phyloP scores from a whole-genome alignment of 805 yeast species.

The Hyphopichia homilentoma region DNA sequence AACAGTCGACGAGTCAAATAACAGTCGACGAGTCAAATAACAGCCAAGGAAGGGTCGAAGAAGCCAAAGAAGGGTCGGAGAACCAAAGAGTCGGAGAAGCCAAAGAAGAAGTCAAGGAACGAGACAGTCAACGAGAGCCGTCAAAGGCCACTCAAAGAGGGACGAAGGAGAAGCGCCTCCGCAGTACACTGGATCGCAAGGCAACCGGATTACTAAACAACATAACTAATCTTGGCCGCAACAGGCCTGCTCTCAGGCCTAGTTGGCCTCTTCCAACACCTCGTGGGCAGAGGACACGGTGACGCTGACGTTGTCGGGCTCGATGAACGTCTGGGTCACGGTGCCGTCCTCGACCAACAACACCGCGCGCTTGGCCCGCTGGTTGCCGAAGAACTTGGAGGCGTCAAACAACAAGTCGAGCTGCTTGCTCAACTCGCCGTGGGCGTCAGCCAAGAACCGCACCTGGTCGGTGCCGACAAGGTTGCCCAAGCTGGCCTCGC shows the following conservation, averaged over 20 bases:
- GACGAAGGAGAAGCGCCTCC: too few relatives aligned
- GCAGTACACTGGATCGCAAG: too few relatives aligned
- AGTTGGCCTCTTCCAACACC: conserved; percentile 34
- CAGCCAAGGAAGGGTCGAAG: too few relatives aligned
- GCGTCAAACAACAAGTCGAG: conserved; percentile 76
- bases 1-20: too few relatives aligned
- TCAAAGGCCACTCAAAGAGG: too few relatives aligned
- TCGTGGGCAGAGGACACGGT: conserved; percentile 48
- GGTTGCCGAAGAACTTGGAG: conserved; percentile 67
- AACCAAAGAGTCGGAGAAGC: too few relatives aligned
- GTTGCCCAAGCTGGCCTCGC: conserved; percentile 30
- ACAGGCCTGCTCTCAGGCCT: neutral
- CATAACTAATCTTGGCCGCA: too few relatives aligned
- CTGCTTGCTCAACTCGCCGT: conserved; percentile 63
- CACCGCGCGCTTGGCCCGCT: conserved; percentile 73
- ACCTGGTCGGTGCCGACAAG: conserved; percentile 28
- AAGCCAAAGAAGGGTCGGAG: too few relatives aligned
- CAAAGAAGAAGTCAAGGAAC: too few relatives aligned
- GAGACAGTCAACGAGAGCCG: too few relatives aligned
- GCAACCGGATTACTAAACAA: too few relatives aligned
- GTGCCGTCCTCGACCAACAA: conserved; percentile 71
- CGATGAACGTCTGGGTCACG: conserved; percentile 63
- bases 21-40: too few relatives aligned
- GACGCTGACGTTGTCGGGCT: conserved; percentile 77
- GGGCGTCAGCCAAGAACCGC: conserved; percentile 74